Evolutionary conservation across 306 rosid species (phyloP).

Genomic region (Casuarina equisetifolia): DNA sequence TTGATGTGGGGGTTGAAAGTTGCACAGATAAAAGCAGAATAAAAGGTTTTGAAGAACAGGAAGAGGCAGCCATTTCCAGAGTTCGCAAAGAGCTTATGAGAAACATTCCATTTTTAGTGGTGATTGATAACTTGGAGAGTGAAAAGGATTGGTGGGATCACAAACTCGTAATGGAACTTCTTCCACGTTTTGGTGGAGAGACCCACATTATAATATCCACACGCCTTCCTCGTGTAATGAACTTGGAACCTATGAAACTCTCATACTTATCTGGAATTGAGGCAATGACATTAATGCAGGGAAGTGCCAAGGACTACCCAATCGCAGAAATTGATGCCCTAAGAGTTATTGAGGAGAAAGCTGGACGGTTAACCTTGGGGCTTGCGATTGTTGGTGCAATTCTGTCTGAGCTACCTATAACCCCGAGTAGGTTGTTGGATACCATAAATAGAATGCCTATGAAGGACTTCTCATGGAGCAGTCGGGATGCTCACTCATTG

Average conservation of each 20-base stretch:
- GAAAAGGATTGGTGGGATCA: conserved; percentile 98
- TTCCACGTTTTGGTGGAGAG: conserved; percentile 87
- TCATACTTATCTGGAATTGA: conserved; percentile 79
- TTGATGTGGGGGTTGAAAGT: conserved; percentile 80
- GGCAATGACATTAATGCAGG: conserved; percentile 78
- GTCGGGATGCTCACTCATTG: conserved; percentile 48
- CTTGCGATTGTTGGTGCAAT: conserved; percentile 75
- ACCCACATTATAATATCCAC: conserved; percentile 81
- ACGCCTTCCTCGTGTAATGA: conserved; percentile 67
- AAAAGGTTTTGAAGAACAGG: conserved; percentile 74
- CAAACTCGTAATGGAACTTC: conserved; percentile 86
- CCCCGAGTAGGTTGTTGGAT: conserved; percentile 75
- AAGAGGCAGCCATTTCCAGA: conserved; percentile 69
- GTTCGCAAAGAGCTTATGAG: conserved; percentile 86
- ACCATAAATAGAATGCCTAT: conserved; percentile 80
- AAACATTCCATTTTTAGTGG: conserved; percentile 73
- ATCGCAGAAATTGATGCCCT: conserved; percentile 71
- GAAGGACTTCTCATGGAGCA: conserved; percentile 75
- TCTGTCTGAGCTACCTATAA: conserved; percentile 77
- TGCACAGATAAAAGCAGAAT: conserved; percentile 56
- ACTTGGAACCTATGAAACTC: conserved; percentile 83
- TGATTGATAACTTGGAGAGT: conserved; percentile 83
- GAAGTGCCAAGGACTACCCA: conserved; percentile 58
- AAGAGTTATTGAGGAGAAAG: conserved; percentile 73
- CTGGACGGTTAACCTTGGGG: conserved; percentile 72